A percentile compares a stretch with the other conserved stretches of the same genome.
Conservation (phyloP, 495 filamentous ascomycete genomes). For the Tuber microsphaerosporum region DNA sequence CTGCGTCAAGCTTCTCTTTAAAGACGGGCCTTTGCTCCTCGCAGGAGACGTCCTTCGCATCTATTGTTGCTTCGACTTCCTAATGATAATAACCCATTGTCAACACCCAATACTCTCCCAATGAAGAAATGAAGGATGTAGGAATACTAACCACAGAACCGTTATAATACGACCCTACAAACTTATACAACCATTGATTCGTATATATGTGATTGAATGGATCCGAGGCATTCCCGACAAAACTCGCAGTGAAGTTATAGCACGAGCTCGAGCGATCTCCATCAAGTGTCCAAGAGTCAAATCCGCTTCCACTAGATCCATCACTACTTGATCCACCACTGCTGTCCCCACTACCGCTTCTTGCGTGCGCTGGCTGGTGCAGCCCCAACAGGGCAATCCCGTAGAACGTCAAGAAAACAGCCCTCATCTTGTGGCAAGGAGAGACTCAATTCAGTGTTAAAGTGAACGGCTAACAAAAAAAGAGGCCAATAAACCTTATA, state of each 20-base stretch:
- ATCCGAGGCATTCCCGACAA: neutral
- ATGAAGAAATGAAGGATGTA: neutral
- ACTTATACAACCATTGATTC: constrained; percentile 18
- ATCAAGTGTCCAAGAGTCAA: no score
- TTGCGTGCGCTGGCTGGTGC: constrained; percentile 10
- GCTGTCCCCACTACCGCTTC: neutral
- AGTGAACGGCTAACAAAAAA: neutral
- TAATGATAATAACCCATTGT: neutral
- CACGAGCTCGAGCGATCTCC: neutral
- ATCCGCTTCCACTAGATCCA: neutral
- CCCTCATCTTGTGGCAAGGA: constrained; percentile 16
- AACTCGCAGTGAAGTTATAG: neutral
- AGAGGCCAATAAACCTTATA: neutral
- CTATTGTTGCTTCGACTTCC: constrained; percentile 16
- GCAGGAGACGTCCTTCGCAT: neutral
- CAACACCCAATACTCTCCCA: neutral
- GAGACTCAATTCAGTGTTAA: neutral
- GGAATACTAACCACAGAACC: constrained; percentile 17
- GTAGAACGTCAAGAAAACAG: constrained; percentile 10
- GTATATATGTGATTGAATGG: neutral
- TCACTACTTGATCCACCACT: neutral
- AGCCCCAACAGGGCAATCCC: constrained; percentile 7
- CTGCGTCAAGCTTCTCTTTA: constrained; percentile 13
- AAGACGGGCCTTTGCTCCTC: constrained; percentile 12
- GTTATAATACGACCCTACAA: constrained; percentile 27